phyloP scores from a whole-genome alignment of 2,329 filamentous ascomycete genomes.

The Paraphaeosphaeria minitans region DNA sequence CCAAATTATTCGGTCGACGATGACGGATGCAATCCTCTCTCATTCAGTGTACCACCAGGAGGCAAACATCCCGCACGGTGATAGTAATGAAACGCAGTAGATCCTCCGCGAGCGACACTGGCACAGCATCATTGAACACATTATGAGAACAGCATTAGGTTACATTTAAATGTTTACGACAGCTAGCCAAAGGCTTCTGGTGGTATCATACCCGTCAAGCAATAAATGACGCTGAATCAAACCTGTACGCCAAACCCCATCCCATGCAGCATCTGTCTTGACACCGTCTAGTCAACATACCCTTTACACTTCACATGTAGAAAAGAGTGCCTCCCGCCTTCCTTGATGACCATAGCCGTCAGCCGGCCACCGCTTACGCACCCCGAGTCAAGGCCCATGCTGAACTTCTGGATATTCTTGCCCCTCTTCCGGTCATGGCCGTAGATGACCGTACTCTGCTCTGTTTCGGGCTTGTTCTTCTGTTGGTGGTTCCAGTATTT shows the following conservation, averaged over 20 bases:
- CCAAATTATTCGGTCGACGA: too few relatives aligned
- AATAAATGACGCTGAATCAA: neutral
- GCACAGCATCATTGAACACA: neutral
- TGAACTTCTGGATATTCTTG: conserved; percentile 70
- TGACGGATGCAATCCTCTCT: too few relatives aligned
- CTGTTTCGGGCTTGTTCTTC: conserved; percentile 36
- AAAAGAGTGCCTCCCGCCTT: conserved; percentile 43
- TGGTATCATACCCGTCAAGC: neutral
- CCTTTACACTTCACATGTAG: conserved; percentile 49
- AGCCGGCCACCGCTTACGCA: conserved; percentile 78
- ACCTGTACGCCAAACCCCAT: neutral
- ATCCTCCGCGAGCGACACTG: too few relatives aligned
- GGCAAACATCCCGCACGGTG: too few relatives aligned
- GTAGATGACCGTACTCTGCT: conserved; percentile 68
- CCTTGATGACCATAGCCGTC: conserved; percentile 76
- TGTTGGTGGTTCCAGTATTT: conserved; percentile 59
- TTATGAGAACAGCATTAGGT: neutral
- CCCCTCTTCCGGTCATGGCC: conserved; percentile 73
- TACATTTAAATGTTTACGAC: neutral
- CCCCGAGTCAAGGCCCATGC: conserved; percentile 82
- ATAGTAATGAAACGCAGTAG: too few relatives aligned
- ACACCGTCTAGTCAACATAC: conserved; percentile 6
- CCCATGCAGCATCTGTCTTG: neutral
- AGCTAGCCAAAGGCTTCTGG: neutral
- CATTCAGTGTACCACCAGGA: too few relatives aligned